phyloP scores from a whole-genome alignment of 305 asterid genomes.

The Fraxinus nigra region DNA sequence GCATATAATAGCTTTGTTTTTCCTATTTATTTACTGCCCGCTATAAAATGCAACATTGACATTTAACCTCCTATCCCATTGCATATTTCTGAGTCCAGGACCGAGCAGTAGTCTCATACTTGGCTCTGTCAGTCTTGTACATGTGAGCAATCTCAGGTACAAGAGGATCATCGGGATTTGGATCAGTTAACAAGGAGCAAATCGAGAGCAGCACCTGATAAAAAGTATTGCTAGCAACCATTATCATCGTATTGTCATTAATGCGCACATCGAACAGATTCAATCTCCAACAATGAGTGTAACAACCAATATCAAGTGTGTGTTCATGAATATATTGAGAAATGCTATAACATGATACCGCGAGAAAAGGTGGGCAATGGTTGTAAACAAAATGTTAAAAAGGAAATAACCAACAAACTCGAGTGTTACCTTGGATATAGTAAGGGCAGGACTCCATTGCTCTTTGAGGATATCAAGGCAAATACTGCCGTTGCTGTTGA shows the following conservation, averaged over 20 bases:
- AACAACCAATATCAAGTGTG: background rate
- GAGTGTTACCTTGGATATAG: slow-evolving; percentile 62
- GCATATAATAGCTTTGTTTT: background rate
- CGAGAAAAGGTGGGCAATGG: background rate
- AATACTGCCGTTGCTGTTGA: slow-evolving; percentile 74
- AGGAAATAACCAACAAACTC: background rate
- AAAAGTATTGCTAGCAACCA: background rate
- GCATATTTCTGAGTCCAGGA: slow-evolving; percentile 68
- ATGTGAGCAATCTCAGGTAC: slow-evolving; percentile 63
- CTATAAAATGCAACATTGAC: slow-evolving; percentile 9
- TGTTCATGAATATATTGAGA: background rate
- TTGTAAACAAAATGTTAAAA: background rate
- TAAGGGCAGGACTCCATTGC: slow-evolving; percentile 86
- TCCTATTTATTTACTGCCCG: slow-evolving; percentile 33
- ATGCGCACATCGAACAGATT: background rate
- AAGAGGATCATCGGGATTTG: slow-evolving; percentile 64
- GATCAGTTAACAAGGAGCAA: slow-evolving; percentile 64
- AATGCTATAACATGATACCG: background rate
- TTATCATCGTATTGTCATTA: background rate
- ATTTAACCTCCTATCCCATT: slow-evolving; percentile 41
- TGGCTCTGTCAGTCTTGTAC: slow-evolving; percentile 57
- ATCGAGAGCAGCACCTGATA: slow-evolving; percentile 56
- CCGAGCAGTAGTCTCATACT: slow-evolving; percentile 59
- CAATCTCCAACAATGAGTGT: background rate
- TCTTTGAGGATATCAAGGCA: slow-evolving; percentile 81